phyloP scores from a whole-genome alignment of 2,329 filamentous ascomycete genomes.

The Botrytis medusae region DNA sequence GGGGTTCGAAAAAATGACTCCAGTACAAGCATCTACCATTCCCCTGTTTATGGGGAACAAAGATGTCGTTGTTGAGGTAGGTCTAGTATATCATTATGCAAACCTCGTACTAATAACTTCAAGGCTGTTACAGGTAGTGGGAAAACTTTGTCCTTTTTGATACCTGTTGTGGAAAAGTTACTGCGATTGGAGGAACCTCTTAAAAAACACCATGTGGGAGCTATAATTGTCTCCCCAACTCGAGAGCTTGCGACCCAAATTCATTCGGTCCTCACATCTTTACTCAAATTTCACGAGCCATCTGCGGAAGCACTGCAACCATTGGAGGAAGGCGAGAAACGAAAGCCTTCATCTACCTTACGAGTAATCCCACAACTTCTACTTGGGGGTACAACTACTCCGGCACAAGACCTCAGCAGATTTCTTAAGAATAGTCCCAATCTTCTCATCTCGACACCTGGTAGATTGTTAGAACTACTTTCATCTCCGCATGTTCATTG shows the following conservation, averaged over 20 bases:
- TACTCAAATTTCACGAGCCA: constrained; percentile 79
- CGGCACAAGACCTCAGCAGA: constrained; percentile 80
- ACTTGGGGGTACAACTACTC: constrained; percentile 76
- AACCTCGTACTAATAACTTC: constrained; percentile 20
- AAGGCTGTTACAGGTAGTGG: constrained; percentile 86
- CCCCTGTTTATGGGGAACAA: constrained; percentile 87
- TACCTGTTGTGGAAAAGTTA: constrained; percentile 80
- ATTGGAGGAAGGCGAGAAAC: constrained; percentile 55
- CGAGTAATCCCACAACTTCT: constrained; percentile 83
- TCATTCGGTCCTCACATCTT: constrained; percentile 71
- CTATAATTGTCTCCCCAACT: constrained; percentile 89
- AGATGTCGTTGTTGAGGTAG: constrained; percentile 83
- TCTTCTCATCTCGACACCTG: constrained; percentile 85
- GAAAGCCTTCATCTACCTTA: constrained; percentile 46
- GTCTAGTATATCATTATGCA: constrained; percentile 14
- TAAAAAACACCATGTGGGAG: constrained; percentile 86
- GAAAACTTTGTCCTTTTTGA: constrained; percentile 83
- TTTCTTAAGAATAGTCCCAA: constrained; percentile 87
- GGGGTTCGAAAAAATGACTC: constrained; percentile 86
- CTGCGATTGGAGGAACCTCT: constrained; percentile 77
- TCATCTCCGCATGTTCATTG: constrained; percentile 85
- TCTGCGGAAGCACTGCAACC: constrained; percentile 66
- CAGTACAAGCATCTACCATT: constrained; percentile 90
- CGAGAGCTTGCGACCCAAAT: constrained; percentile 92
- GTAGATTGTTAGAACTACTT: constrained; percentile 82